Percentiles rank a stretch among this genome's conserved stretches.
phyloP scores from a whole-genome alignment of 352 stramenopile species.

The Elongisporangium undulatum region DNA sequence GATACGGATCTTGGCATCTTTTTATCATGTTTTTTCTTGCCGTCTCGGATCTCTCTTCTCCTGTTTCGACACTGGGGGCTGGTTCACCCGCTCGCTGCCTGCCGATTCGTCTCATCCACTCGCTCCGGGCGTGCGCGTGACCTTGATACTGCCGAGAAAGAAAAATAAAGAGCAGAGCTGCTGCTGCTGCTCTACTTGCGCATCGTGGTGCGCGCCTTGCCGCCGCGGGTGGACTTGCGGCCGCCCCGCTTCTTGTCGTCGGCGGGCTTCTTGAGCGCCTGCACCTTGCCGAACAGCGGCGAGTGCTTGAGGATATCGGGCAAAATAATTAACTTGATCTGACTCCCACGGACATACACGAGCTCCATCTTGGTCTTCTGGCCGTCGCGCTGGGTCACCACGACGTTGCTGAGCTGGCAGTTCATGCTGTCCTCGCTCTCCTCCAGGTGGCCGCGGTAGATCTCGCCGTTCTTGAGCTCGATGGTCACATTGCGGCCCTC shows the following conservation, averaged over 20 bases:
- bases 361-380: conserved; percentile 79
- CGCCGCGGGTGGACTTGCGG: conserved; percentile 18
- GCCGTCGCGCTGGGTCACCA: conserved; percentile 82
- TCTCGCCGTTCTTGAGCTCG: conserved; percentile 88
- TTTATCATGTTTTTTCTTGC: not conserved
- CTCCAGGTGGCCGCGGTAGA: conserved; percentile 78
- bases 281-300: conserved; percentile 95
- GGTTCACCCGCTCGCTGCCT: not conserved
- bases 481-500: conserved; percentile 82
- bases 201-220: conserved; percentile 12
- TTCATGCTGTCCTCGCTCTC: conserved; percentile 97
- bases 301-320: conserved; percentile 97
- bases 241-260: conserved; percentile 43
- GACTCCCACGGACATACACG: conserved; percentile 94
- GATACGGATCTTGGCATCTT: not conserved
- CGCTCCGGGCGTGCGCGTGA: not conserved
- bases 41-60: not conserved
- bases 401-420: conserved; percentile 92
- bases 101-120: not conserved
- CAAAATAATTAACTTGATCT: conserved; percentile 97
- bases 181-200: conserved; percentile 28
- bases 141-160: not conserved
- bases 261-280: conserved; percentile 74
- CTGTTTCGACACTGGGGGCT: not conserved
- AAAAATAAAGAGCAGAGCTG: not conserved